A percentile compares a stretch with the other conserved stretches of the same genome.
These are phyloP conservation scores for Sarocladium oryzae DNA, from an alignment of 2,329 filamentous ascomycete genomes.

Conservation along the genomic window DNA sequence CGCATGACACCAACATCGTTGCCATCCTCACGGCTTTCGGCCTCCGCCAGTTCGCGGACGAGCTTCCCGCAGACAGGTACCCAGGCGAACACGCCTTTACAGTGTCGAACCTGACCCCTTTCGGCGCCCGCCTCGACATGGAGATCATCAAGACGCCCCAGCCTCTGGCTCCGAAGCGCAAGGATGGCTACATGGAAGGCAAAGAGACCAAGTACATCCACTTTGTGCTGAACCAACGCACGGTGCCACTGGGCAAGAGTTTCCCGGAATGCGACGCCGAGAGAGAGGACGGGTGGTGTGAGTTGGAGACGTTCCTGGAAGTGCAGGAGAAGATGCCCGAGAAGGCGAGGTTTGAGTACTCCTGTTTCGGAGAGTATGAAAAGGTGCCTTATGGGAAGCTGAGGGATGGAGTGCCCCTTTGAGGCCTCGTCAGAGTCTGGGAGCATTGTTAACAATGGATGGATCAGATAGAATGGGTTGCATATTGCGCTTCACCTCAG, in stretches of 20 bases:
- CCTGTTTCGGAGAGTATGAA: conserved; percentile 54
- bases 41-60: conserved; percentile 58
- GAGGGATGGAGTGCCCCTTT: conserved; percentile 29
- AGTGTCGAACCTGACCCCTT: conserved; percentile 62
- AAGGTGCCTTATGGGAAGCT: conserved; percentile 31
- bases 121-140: conserved; percentile 66
- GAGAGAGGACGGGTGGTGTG: conserved; percentile 71
- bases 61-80: conserved; percentile 49
- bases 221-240: conserved; percentile 69
- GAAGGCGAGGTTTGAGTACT: conserved; percentile 55
- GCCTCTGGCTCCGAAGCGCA: conserved; percentile 49
- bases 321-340: conserved; percentile 53
- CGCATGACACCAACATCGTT: conserved; percentile 69
- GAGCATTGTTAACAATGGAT: no score
- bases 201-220: conserved; percentile 62
- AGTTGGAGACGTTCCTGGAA: conserved; percentile 60
- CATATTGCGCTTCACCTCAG: no score
- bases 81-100: conserved; percentile 55
- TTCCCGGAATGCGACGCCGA: conserved; percentile 56
- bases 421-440: neutral
- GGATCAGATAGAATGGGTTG: no score
- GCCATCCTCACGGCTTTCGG: conserved; percentile 67
- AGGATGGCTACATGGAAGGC: conserved; percentile 43
- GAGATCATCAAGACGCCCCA: conserved; percentile 64
- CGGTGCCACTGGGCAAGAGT: conserved; percentile 60